Conservation (phyloP, 2,329 filamentous ascomycete genomes). For the Penicillium crustosum region DNA sequence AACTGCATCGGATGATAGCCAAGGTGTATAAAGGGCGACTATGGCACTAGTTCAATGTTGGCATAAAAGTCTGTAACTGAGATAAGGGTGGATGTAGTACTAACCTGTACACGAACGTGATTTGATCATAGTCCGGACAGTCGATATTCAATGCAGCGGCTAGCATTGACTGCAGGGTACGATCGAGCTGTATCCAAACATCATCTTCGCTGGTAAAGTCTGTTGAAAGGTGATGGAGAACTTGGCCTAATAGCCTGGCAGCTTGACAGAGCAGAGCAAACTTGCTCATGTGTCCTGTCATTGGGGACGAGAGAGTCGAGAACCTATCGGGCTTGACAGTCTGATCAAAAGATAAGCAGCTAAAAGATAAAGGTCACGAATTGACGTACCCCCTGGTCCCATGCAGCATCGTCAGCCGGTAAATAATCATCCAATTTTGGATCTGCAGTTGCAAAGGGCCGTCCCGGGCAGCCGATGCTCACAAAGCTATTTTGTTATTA, state of each 20-base stretch:
- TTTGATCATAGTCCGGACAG: conserved; percentile 21
- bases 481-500: conserved; percentile 13
- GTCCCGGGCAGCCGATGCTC: conserved; percentile 19
- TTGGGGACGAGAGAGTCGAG: conserved; percentile 21
- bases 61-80: too few relatives aligned
- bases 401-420: conserved; percentile 7
- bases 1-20: background rate
- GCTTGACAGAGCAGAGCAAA: conserved; percentile 18
- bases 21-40: background rate
- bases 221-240: conserved; percentile 12
- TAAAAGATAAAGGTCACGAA: background rate
- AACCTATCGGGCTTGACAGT: conserved; percentile 10
- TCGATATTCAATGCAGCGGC: conserved; percentile 20
- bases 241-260: conserved; percentile 17
- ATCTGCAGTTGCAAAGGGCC: conserved; percentile 20
- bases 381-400: background rate
- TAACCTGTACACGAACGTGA: conserved; percentile 27
- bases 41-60: background rate
- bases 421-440: conserved; percentile 22
- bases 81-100: background rate
- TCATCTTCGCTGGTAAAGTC: background rate
- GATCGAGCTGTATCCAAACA: conserved; percentile 17
- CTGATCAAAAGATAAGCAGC: background rate
- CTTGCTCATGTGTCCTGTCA: conserved; percentile 27
- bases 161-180: conserved; percentile 24